Base-by-base conservation (phyloP, 129 eudicot genomes). In the Pulicaria dysenterica region DNA sequence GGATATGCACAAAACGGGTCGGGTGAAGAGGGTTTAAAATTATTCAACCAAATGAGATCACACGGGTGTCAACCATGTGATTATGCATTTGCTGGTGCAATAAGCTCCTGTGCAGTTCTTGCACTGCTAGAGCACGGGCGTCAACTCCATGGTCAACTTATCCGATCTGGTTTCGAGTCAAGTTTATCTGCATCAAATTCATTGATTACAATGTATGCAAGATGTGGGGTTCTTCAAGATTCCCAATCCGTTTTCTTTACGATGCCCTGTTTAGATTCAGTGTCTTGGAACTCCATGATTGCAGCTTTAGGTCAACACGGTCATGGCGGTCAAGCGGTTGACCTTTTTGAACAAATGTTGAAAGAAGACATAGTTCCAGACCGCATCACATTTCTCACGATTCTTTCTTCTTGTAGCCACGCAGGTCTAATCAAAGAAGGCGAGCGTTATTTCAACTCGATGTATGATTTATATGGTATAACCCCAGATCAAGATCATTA, bases 231-330 rank as follows among this genome's bases (percentile, higher is more conserved):
- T 54, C 80, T 86, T 39, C 84, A 85, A 73, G 88, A 80, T 16
- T 91, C 96, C 16, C 64, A 68, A 58, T 57, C 50, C 8, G 63
- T 84, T 13, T 91, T 91, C 36, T 31, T 15, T 49, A 88, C 86
- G 11, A 88, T 91, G 93, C 75, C 84, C 53, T 83, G 70, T 72
- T 42, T 91, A 53, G 97, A 91, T 83, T 81, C 96, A 11, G 89
- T 91, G 31, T 91, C 97, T 24, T 88, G 97, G 96, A 91, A 91
- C 79, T 95, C 97, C 44, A 84, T 91, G 97, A 86, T 91, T 41
- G 91, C 96, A 15, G 97, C 96, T 53, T 75, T 88, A 42, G 97
- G 96, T 12, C 96, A 91, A 40, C 96, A 88, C 24, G 97, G 96
- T 6, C 92, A 88, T 47, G 96, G 96, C 63, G 69, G 58, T 66